Evolutionary conservation across 345 rosid species (phyloP).

Genomic region (Chamaenerion angustifolium): DNA sequence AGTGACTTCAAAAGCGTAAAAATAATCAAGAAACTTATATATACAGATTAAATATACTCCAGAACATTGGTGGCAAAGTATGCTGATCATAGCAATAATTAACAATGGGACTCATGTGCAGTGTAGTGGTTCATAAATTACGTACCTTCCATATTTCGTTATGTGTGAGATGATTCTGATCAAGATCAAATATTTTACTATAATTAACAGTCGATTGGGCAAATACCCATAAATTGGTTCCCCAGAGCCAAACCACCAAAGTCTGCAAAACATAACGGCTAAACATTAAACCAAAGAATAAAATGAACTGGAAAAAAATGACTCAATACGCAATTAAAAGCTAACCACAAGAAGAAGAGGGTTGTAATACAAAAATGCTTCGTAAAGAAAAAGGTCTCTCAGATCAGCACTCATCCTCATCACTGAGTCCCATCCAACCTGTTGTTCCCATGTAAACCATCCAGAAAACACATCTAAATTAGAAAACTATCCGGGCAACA

Average conservation of each 20-base stretch:
- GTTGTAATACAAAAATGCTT: conserved; percentile 87
- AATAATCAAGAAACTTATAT: too few species aligned
- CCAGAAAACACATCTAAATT: conserved; percentile 1
- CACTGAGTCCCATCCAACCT: conserved; percentile 92
- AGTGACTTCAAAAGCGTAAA: too few species aligned
- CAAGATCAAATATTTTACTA: conserved; percentile 62
- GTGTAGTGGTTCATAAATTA: neutral
- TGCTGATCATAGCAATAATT: neutral
- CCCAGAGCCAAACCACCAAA: conserved; percentile 98
- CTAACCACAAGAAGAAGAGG: conserved; percentile 98
- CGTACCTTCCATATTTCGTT: conserved; percentile 93
- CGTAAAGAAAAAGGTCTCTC: conserved; percentile 79
- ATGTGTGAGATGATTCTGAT: conserved; percentile 80
- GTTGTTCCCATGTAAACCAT: conserved; percentile 17
- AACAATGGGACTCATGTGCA: neutral
- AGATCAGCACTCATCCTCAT: conserved; percentile 82
- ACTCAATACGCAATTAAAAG: conserved; percentile 1
- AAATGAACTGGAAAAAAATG: neutral
- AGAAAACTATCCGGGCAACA: neutral
- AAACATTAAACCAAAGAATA: neutral
- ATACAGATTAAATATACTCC: too few species aligned
- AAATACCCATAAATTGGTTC: conserved; percentile 81
- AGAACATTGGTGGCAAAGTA: too few species aligned
- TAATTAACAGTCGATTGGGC: conserved; percentile 66
- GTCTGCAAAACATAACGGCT: conserved; percentile 34